These are phyloP conservation scores for Fomes fomentarius DNA, from an alignment of 1,284 basidiomycete genomes.

Conservation along the genomic window DNA sequence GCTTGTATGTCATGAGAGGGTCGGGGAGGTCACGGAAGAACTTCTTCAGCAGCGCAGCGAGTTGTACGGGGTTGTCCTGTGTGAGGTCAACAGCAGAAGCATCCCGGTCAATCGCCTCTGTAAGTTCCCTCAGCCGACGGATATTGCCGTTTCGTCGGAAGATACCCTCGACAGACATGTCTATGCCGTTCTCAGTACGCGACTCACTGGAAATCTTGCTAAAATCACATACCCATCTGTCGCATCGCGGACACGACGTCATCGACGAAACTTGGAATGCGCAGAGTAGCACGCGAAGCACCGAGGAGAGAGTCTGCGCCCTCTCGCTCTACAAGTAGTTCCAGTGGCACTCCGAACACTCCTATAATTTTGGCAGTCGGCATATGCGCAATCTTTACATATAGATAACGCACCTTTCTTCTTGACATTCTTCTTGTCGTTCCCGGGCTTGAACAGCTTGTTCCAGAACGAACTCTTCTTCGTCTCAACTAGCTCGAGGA, in stretches of 20 bases:
- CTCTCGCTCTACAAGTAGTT: conserved; percentile 93
- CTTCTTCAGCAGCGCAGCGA: conserved; percentile 96
- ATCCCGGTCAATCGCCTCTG: conserved; percentile 94
- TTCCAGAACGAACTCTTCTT: conserved; percentile 98
- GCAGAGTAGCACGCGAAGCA: conserved; percentile 82
- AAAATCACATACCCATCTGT: conserved; percentile 86
- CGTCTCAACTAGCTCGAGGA: conserved; percentile 90
- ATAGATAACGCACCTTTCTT: conserved; percentile 74
- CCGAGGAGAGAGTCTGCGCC: conserved; percentile 94
- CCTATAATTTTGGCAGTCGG: conserved; percentile 41
- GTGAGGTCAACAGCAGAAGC: conserved; percentile 87
- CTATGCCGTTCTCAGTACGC: conserved; percentile 42
- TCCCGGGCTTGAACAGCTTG: conserved; percentile 91
- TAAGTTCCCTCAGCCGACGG: conserved; percentile 86
- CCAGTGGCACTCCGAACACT: conserved; percentile 92
- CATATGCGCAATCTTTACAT: not conserved
- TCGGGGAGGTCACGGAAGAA: conserved; percentile 97
- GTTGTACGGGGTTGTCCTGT: conserved; percentile 96
- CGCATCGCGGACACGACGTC: conserved; percentile 98
- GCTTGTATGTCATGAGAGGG: conserved; percentile 92
- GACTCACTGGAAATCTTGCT: not conserved
- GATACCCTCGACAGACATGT: conserved; percentile 98
- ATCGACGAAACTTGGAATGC: conserved; percentile 97
- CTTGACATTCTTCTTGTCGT: conserved; percentile 87
- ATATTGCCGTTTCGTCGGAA: conserved; percentile 99